Conservation (phyloP, 495 filamentous ascomycete genomes). For the Diplogelasinospora grovesii region DNA sequence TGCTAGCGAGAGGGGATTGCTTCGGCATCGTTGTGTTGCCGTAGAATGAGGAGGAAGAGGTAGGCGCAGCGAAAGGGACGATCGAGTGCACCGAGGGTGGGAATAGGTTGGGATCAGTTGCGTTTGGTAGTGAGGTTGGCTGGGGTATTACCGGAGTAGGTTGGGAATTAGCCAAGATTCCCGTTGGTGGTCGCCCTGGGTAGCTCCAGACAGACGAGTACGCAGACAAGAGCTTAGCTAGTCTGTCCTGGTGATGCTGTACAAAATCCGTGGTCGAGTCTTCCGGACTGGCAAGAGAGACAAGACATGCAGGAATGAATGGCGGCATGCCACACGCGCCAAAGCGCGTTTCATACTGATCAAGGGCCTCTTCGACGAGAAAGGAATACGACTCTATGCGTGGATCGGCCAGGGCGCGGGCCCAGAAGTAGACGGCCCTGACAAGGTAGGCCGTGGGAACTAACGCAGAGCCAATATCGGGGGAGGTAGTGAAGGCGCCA, state of each 20-base stretch:
- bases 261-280: not conserved
- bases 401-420: slow-evolving; percentile 8
- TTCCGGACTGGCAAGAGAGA: slow-evolving; percentile 9
- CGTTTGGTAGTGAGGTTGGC: too few relatives aligned
- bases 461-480: slow-evolving; percentile 3
- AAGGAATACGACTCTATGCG: not conserved
- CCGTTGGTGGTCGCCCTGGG: not conserved
- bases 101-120: not conserved
- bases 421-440: slow-evolving; percentile 18
- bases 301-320: slow-evolving; percentile 10
- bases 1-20: not conserved
- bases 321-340: slow-evolving; percentile 15
- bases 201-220: slow-evolving; percentile 1
- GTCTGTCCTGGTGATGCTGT: not conserved
- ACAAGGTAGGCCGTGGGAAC: slow-evolving; percentile 20
- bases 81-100: not conserved
- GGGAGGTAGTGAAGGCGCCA: slow-evolving; percentile 7
- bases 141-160: too few relatives aligned
- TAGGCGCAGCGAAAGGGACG: not conserved
- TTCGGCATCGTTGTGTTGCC: not conserved
- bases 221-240: slow-evolving; percentile 2
- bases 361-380: slow-evolving; percentile 14
- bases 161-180: too few relatives aligned
- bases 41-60: not conserved
- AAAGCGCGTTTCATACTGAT: slow-evolving; percentile 15